A percentile compares a stretch with the other conserved stretches of the same genome.
These are phyloP conservation scores for Asterophora lycoperdoides DNA, from an alignment of 768 basidiomycete species.

Conservation along the genomic window DNA sequence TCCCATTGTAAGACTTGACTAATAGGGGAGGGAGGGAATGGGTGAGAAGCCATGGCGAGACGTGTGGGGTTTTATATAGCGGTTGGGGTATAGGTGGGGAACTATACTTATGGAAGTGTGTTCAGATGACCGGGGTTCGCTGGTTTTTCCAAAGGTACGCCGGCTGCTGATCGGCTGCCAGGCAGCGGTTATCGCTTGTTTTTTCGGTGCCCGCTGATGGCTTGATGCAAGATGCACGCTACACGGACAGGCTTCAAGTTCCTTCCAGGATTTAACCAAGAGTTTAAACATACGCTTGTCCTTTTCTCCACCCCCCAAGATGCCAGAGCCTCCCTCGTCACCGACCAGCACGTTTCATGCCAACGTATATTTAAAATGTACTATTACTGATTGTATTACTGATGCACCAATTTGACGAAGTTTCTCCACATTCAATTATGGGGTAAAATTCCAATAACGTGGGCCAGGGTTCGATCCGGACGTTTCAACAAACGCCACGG, in stretches of 20 bases:
- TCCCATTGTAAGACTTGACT: constrained; percentile 43
- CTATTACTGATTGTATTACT: too few relatives aligned
- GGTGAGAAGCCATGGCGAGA: constrained; percentile 26
- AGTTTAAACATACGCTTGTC: too few relatives aligned
- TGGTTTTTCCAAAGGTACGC: constrained; percentile 44
- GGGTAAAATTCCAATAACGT: constrained; percentile 9
- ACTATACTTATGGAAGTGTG: constrained; percentile 21
- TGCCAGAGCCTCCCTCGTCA: background rate
- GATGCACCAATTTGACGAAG: too few relatives aligned
- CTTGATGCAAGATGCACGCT: background rate
- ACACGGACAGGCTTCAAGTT: too few relatives aligned
- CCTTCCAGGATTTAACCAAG: too few relatives aligned
- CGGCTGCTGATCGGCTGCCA: constrained; percentile 11
- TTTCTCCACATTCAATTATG: constrained; percentile 23
- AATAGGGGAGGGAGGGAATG: constrained; percentile 25
- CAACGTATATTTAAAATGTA: too few relatives aligned
- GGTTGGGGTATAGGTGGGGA: constrained; percentile 12
- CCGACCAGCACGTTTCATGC: constrained; percentile 7
- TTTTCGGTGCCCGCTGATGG: background rate
- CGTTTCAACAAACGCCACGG: too few relatives aligned
- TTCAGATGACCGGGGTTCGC: constrained; percentile 29
- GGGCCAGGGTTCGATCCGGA: too few relatives aligned
- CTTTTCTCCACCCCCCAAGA: background rate
- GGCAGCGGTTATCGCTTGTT: constrained; percentile 3
- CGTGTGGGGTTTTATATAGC: constrained; percentile 29